A percentile compares a stretch with the other conserved stretches of the same genome.
These are phyloP conservation scores for Phylloporus sp. DNA, from an alignment of 768 basidiomycete genomes.

Conservation along the genomic window DNA sequence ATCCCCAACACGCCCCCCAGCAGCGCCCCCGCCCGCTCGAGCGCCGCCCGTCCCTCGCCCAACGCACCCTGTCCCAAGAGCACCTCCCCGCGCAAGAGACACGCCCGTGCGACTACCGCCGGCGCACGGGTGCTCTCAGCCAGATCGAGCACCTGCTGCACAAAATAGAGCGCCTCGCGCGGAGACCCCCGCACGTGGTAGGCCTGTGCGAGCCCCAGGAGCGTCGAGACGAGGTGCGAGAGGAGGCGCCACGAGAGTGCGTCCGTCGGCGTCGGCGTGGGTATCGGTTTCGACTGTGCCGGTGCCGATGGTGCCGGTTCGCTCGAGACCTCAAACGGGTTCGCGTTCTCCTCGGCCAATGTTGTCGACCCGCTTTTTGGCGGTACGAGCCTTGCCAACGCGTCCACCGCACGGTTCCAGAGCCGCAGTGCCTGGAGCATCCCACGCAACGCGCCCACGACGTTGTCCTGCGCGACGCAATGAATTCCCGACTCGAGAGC, in stretches of 20 bases:
- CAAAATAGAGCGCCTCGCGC: conserved; percentile 81
- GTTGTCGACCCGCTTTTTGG: conserved; percentile 23
- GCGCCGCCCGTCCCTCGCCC: conserved; percentile 49
- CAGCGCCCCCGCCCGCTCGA: conserved; percentile 46
- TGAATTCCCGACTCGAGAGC: too few species aligned
- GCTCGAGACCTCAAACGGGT: conserved; percentile 53
- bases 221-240: conserved; percentile 60
- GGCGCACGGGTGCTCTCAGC: conserved; percentile 65
- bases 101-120: conserved; percentile 57
- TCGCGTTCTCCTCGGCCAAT: conserved; percentile 31
- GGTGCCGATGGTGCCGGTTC: conserved; percentile 27
- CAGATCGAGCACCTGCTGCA: conserved; percentile 69
- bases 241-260: conserved; percentile 73
- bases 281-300: conserved; percentile 10
- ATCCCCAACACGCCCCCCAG: conserved; percentile 46
- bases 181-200: conserved; percentile 75
- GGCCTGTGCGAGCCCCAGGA: conserved; percentile 59
- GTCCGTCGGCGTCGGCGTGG: conserved; percentile 37
- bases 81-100: conserved; percentile 65
- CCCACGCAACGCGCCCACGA: conserved; percentile 48
- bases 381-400: conserved; percentile 54
- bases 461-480: conserved; percentile 49
- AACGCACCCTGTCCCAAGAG: conserved; percentile 58
- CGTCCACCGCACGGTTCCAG: conserved; percentile 76
- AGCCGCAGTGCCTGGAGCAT: conserved; percentile 69